Conservation (phyloP, 495 filamentous ascomycete species). For the Aspergillus indologenus region DNA sequence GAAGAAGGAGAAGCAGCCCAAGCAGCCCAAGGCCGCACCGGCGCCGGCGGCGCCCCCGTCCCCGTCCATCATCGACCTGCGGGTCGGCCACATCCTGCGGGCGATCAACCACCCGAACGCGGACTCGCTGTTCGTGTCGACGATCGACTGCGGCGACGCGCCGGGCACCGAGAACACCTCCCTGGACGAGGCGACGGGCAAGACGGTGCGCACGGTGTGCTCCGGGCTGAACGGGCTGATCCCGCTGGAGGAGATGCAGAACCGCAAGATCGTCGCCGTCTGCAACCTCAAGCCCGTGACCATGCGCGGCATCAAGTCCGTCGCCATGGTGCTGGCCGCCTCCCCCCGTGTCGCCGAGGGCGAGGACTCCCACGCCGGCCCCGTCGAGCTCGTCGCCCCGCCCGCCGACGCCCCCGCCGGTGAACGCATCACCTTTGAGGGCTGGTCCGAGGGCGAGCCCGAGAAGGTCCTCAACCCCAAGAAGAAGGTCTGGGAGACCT, state of each 20-base stretch:
- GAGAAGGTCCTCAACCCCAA: constrained; percentile 94
- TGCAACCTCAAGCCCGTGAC: constrained; percentile 98
- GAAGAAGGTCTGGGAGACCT: constrained; percentile 97
- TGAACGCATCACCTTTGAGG: constrained; percentile 87
- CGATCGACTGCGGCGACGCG: constrained; percentile 92
- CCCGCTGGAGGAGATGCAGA: constrained; percentile 93
- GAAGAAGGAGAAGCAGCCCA: constrained; percentile 78
- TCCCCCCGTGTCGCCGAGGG: constrained; percentile 76
- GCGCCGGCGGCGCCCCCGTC: constrained; percentile 68
- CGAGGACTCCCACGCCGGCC: constrained; percentile 79
- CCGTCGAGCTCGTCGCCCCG: constrained; percentile 87
- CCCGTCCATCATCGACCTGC: constrained; percentile 85
- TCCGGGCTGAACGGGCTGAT: constrained; percentile 91
- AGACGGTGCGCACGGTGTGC: constrained; percentile 90
- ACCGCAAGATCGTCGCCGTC: constrained; percentile 87
- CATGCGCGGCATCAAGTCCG: constrained; percentile 95
- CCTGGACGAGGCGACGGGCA: constrained; percentile 71
- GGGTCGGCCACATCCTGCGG: constrained; percentile 95
- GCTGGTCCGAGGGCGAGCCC: constrained; percentile 82
- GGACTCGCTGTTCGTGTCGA: constrained; percentile 91
- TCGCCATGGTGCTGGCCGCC: constrained; percentile 93
- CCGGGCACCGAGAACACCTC: constrained; percentile 81
- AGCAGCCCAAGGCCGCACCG: constrained; percentile 60
- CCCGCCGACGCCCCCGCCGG: constrained; percentile 76
- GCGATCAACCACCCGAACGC: constrained; percentile 94